These are phyloP conservation scores for Polygonum aviculare DNA, from an alignment of 148 eudicot species.

Conservation along the genomic window DNA sequence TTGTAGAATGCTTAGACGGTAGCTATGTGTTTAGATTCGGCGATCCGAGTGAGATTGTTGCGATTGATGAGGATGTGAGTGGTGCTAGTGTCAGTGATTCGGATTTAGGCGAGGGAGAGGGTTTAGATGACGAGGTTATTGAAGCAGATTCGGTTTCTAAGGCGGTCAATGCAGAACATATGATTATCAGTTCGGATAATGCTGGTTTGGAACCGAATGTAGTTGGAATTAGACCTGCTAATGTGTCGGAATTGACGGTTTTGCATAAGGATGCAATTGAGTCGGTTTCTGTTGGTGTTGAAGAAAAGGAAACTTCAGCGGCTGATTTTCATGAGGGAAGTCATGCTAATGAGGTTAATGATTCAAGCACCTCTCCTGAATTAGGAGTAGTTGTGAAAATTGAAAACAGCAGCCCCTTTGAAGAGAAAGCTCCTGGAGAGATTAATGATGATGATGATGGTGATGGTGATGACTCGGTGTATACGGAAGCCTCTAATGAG, in stretches of 20 bases:
- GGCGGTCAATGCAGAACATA: background rate
- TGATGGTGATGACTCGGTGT: constrained; percentile 10
- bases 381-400: background rate
- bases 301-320: background rate
- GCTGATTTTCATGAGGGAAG: background rate
- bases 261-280: background rate
- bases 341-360: background rate
- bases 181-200: background rate
- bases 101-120: background rate
- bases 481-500: constrained; percentile 6
- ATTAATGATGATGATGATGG: background rate
- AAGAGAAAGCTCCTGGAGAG: constrained; percentile 10
- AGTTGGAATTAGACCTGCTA: background rate
- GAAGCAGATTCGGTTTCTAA: background rate
- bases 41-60: constrained; percentile 39
- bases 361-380: background rate
- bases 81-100: background rate
- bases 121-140: background rate
- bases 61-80: constrained; percentile 9
- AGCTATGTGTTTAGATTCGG: constrained; percentile 66
- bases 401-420: background rate
- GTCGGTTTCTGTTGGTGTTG: background rate
- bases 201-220: background rate
- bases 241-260: background rate
- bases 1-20: constrained; percentile 58